Evolutionary conservation across 208 protist species (phyloP), one percentile per base, ranked within the genome.

Genomic region (Trypanosoma boissoni): DNA sequence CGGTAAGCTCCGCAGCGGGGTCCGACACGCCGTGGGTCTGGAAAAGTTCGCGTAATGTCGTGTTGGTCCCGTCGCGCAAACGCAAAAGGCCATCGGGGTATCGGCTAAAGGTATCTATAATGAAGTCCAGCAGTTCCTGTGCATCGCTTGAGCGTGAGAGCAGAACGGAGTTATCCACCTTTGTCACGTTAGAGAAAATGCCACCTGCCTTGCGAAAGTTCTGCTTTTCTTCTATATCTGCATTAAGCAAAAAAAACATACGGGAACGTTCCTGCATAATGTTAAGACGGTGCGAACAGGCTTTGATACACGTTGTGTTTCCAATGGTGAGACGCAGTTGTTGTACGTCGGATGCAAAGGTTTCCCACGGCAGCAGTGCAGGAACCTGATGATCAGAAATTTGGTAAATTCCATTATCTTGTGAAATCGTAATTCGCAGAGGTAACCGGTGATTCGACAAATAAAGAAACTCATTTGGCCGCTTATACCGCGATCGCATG

Each of bases 181-280:
- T 92, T 18, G 70, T 82, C 18, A 78, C 76, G 12, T 61, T 74
- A 3, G 88, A 84, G 56, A 96, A 96, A 24, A 95, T 83, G 29
- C 88, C 91, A 45, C 86, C 88, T 36, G 76, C 81, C 43, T 91
- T 90, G 37, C 79, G 75, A 43, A 83, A 73, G 62, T 79, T 80
- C 16, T 87, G 73, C 60, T 76, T 76, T 64, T 91, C 84, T 56
- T 95, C 87, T 62, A 93, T 86, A 58, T 94, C 83, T 2, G 82
- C 77, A 59, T 96, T 96, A 43, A 94, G 83, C 18, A 93, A 56
- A 56, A 93, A 92, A 58, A 94, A 94, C 83, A 96, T 94, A 53
- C 85, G 69, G n/a, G 84, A 93, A 27, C 85, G 88, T 67, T 95
- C 86, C 66, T 96, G 86, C 60, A 96, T 91, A 72, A 96, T 96